Evolutionary conservation across 768 basidiomycete genomes (phyloP).

Genomic region (Tylopilus vinaceipallidus): DNA sequence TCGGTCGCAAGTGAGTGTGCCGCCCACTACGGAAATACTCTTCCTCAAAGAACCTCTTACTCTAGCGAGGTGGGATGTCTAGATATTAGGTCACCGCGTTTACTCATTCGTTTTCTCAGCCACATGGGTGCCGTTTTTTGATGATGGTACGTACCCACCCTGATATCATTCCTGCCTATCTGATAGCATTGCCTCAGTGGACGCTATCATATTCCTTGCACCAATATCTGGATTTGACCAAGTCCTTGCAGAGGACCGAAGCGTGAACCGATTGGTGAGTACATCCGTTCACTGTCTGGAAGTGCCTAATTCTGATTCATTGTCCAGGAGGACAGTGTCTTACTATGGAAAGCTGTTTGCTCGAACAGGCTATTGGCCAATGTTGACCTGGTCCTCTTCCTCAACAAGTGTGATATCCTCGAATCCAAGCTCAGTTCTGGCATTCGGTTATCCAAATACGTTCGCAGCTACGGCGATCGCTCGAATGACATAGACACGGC

Average conservation of each 20-base stretch:
- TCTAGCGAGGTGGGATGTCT: conserved; percentile 35
- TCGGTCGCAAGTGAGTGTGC: conserved; percentile 44
- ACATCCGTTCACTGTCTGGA: background rate
- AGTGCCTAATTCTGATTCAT: background rate
- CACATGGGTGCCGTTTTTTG: conserved; percentile 57
- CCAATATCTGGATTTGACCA: conserved; percentile 60
- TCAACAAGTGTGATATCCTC: conserved; percentile 81
- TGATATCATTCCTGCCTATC: background rate
- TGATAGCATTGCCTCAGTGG: conserved; percentile 20
- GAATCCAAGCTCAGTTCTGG: conserved; percentile 64
- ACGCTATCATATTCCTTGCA: conserved; percentile 58
- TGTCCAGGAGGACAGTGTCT: conserved; percentile 68
- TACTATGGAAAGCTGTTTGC: conserved; percentile 72
- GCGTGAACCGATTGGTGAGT: conserved; percentile 48
- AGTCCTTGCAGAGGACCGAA: conserved; percentile 49
- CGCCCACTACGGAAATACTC: background rate
- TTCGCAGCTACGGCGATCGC: conserved; percentile 67
- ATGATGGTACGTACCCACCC: conserved; percentile 37
- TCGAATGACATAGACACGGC: conserved; percentile 69
- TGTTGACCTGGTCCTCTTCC: conserved; percentile 75
- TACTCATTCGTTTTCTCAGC: conserved; percentile 28
- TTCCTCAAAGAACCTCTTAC: conserved; percentile 3
- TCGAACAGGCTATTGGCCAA: conserved; percentile 67
- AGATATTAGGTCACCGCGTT: background rate
- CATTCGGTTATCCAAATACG: conserved; percentile 61